Evolutionary conservation across 257 asterid genomes (phyloP), one percentile per base, ranked within the genome.

Genomic region (Ligustrum vulgare): DNA sequence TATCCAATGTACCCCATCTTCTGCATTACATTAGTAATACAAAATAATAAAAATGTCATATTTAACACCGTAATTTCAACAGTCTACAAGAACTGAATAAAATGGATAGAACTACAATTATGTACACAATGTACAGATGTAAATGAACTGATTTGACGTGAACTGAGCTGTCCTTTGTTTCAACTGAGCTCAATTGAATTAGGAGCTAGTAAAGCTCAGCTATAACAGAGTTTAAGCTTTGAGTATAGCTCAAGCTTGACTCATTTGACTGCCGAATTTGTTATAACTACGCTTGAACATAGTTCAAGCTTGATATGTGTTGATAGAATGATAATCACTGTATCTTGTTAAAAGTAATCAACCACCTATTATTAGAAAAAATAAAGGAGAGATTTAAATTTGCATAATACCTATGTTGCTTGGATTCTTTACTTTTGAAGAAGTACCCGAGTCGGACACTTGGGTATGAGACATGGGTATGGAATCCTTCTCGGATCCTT

Each of bases 31-130:
- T 66, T 73, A 43, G 34, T 4, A 65, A 10, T 23, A 60, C 35
- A 60, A 51, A 60, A 45, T 22, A 75, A 49, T 22, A 60, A 43
- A 34, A 20, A 6, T 72, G 69, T 64, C 63, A 41, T 51, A 43
- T 64, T 63, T 37, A 77, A 28, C 58, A n/a, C 65, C 47, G 28
- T 62, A 35, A 45, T 11, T 33, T 37, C 45, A 33, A n/a, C 37
- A 20, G 18, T n/a, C 54, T 43, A 35, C 4, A 9, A 60, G 35
- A 25, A 60, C 22, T 20, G 9, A 58, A 58, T 56, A 9, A 20
- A 18, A 20, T 16, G 22, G 22, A 49, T n/a, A n/a, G 25, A 54
- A 54, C 63, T 54, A 54, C 9, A 54, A 54, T 54, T 54, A 7
- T 6, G 8, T 54, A n/a, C 63, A 8, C 3, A 5, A 25, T 54